Evolutionary conservation across 257 asterid genomes (phyloP).

Genomic region (Nicotiana paniculata): DNA sequence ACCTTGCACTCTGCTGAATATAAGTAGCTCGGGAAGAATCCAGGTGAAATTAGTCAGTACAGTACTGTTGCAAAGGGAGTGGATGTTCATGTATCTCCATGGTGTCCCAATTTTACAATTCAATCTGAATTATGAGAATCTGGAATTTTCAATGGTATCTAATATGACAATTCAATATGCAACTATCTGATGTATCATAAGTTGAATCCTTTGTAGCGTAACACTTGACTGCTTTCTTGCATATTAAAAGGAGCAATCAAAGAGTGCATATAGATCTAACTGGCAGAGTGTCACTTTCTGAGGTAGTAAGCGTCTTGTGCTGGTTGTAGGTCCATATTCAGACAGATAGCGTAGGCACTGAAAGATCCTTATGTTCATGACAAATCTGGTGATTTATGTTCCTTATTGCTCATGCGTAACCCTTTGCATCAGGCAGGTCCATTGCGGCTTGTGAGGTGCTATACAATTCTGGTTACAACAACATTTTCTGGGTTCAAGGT

Average conservation of each 20-base stretch:
- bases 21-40: not conserved
- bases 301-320: not conserved
- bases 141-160: not conserved
- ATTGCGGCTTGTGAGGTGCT: constrained; percentile 96
- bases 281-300: not conserved
- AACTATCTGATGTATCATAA: not conserved
- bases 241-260: not conserved
- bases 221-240: not conserved
- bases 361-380: not conserved
- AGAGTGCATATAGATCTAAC: not conserved
- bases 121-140: not conserved
- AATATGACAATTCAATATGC: not conserved
- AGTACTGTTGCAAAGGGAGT: not conserved
- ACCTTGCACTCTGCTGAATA: constrained; percentile 1
- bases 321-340: not conserved
- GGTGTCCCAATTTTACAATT: not conserved
- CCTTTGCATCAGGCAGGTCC: constrained; percentile 67
- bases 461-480: constrained; percentile 66
- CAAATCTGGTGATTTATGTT: not conserved
- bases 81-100: not conserved
- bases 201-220: not conserved
- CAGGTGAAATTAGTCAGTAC: not conserved
- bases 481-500: constrained; percentile 88
- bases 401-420: constrained; percentile 6
- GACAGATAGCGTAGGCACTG: not conserved